These are phyloP conservation scores for Bimuria novae-zelandiae DNA, from an alignment of 2,329 filamentous ascomycete species.

Conservation along the genomic window DNA sequence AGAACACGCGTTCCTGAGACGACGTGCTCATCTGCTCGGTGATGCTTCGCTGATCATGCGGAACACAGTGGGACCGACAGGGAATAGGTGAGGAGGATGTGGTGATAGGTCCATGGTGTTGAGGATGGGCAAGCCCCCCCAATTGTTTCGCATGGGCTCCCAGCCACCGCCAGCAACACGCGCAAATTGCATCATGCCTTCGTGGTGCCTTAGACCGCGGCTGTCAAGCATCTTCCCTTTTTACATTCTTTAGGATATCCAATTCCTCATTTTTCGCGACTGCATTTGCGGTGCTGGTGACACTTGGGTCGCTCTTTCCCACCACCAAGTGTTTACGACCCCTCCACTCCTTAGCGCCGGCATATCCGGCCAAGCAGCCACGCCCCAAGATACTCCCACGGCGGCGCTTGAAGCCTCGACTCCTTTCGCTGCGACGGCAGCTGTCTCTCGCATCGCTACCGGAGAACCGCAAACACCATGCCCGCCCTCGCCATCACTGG, in stretches of 20 bases:
- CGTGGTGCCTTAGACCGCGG: slow-evolving; percentile 17
- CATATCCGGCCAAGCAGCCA: slow-evolving; percentile 21
- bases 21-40: neutral
- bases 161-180: slow-evolving; percentile 28
- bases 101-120: slow-evolving; percentile 17
- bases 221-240: slow-evolving; percentile 17
- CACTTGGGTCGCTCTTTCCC: slow-evolving; percentile 7
- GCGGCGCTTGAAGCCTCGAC: slow-evolving; percentile 13
- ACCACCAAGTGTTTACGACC: slow-evolving; percentile 16
- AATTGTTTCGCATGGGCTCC: slow-evolving; percentile 24
- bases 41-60: slow-evolving; percentile 4
- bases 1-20: slow-evolving; percentile 2
- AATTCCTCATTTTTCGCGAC: slow-evolving; percentile 5
- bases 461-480: slow-evolving; percentile 21
- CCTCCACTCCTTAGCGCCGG: slow-evolving; percentile 30
- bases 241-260: slow-evolving; percentile 12
- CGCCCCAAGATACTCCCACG: slow-evolving; percentile 20
- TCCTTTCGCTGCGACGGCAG: slow-evolving; percentile 7
- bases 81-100: neutral
- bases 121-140: slow-evolving; percentile 23
- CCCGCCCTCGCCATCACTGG: slow-evolving; percentile 30
- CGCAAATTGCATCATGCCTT: slow-evolving; percentile 37
- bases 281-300: slow-evolving; percentile 4
- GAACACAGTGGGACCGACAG: neutral
- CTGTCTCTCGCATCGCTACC: neutral